These are phyloP conservation scores for Paramecium primaurelia DNA, from an alignment of 73 alveolate genomes.

Conservation along the genomic window DNA sequence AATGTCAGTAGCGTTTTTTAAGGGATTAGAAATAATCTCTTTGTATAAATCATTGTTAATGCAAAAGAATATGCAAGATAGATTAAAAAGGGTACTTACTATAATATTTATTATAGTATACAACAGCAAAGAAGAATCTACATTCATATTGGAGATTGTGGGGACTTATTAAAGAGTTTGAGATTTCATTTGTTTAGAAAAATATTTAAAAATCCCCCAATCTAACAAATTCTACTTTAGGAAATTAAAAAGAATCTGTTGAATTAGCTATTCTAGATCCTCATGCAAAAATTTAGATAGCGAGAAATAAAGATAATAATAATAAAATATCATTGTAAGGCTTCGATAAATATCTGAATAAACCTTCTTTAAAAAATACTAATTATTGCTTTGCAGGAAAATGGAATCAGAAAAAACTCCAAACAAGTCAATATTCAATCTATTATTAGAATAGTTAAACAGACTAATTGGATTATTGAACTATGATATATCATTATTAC, in stretches of 20 bases:
- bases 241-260: not conserved
- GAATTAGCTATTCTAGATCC: not conserved
- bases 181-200: not conserved
- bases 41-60: not conserved
- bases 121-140: not conserved
- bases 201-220: not conserved
- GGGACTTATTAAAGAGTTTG: not conserved
- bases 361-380: not conserved
- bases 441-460: not conserved
- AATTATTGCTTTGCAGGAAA: not conserved
- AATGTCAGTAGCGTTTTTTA: conserved; percentile 12
- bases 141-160: not conserved
- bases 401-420: not conserved
- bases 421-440: not conserved
- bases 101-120: not conserved
- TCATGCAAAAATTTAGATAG: not conserved
- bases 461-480: not conserved
- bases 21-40: not conserved
- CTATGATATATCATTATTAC: not conserved
- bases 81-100: not conserved
- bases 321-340: not conserved
- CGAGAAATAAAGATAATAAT: not conserved
- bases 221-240: not conserved
- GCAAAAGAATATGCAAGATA: not conserved
- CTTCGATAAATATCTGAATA: not conserved